Evolutionary conservation across 2,329 filamentous ascomycete genomes (phyloP).

Genomic region (Xylariaceae sp.): DNA sequence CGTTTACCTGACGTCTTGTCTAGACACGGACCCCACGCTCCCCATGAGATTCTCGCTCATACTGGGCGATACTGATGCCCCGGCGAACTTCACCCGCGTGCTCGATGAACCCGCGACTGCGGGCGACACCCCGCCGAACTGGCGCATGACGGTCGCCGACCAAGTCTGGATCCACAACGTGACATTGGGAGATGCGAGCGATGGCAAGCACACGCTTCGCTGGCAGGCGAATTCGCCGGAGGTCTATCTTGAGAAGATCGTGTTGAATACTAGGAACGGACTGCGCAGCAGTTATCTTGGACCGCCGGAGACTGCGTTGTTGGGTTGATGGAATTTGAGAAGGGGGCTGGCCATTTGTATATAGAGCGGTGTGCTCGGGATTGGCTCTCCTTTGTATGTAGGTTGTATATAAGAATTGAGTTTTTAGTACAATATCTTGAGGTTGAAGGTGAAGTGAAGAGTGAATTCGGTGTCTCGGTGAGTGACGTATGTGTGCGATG

Average conservation of each 20-base stretch:
- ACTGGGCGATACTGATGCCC: conserved; percentile 42
- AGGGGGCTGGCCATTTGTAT: too few relatives aligned
- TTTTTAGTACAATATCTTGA: too few relatives aligned
- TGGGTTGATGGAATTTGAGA: neutral
- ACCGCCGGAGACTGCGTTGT: conserved; percentile 28
- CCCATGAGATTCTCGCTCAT: conserved; percentile 47
- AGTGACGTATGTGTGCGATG: too few relatives aligned
- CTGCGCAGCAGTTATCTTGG: conserved; percentile 35
- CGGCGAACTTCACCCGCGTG: conserved; percentile 30
- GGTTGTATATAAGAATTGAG: too few relatives aligned
- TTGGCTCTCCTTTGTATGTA: too few relatives aligned
- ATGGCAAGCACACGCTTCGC: conserved; percentile 31
- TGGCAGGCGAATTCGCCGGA: conserved; percentile 32
- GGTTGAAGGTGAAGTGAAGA: too few relatives aligned
- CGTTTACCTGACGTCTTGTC: conserved; percentile 35
- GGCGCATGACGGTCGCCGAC: conserved; percentile 45
- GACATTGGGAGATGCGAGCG: conserved; percentile 21
- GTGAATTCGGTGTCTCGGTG: too few relatives aligned
- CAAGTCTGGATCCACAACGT: conserved; percentile 44
- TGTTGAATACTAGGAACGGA: conserved; percentile 32
- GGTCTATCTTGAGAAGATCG: conserved; percentile 36
- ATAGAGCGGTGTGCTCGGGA: too few relatives aligned
- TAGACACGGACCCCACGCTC: conserved; percentile 46
- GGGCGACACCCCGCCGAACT: conserved; percentile 42
- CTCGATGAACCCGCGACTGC: conserved; percentile 39